phyloP scores from a whole-genome alignment of 768 basidiomycete genomes.

The Sporobolomyces phaffii region DNA sequence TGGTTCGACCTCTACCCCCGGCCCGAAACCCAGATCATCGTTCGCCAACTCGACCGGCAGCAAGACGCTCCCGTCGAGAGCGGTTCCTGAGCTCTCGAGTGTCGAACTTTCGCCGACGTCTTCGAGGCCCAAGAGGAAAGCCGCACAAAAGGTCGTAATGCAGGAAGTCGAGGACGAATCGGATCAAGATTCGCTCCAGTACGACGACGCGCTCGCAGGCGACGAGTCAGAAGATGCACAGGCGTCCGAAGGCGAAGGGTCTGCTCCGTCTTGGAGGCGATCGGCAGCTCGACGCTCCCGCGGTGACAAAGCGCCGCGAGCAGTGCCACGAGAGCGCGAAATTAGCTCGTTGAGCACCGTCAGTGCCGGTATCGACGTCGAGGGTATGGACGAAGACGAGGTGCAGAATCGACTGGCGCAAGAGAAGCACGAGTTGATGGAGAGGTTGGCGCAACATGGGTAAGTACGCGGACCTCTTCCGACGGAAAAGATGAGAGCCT shows the following conservation, averaged over 20 bases:
- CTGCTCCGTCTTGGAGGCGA: no score
- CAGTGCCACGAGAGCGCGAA: conserved; percentile 11
- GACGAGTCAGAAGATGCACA: background rate
- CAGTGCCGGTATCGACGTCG: conserved; percentile 17
- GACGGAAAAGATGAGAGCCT: no score
- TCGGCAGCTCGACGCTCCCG: background rate
- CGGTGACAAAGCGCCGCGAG: background rate
- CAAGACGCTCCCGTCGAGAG: background rate
- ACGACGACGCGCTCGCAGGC: background rate
- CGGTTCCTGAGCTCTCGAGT: no score
- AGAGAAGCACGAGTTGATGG: conserved; percentile 29
- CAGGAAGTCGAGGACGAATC: conserved; percentile 1
- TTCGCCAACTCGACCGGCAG: background rate
- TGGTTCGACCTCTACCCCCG: background rate
- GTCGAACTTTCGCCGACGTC: background rate
- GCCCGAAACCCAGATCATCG: background rate
- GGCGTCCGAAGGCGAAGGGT: background rate
- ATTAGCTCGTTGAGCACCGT: conserved; percentile 16
- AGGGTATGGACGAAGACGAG: conserved; percentile 14
- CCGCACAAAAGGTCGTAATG: conserved; percentile 20
- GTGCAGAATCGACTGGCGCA: background rate
- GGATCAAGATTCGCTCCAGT: background rate
- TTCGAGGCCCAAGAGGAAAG: conserved; percentile 14
- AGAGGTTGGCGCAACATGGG: conserved; percentile 25
- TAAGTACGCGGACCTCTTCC: no score